phyloP scores from a whole-genome alignment of 2,329 filamentous ascomycete genomes.

The Fusarium tuaranense region DNA sequence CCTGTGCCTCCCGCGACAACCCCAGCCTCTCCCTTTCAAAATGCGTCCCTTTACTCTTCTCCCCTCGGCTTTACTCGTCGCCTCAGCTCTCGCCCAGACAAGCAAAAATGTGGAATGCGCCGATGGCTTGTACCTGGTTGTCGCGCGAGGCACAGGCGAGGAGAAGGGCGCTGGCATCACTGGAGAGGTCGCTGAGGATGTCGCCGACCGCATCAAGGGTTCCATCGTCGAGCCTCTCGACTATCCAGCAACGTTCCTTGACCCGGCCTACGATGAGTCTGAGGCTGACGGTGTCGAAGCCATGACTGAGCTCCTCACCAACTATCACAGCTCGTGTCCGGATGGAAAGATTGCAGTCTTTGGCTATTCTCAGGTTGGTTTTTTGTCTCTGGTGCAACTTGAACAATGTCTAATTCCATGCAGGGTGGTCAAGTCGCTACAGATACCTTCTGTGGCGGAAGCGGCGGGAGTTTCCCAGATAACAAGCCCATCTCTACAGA shows the following conservation, averaged over 20 bases:
- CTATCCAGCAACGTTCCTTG: slow-evolving; percentile 53
- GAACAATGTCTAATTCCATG: neutral
- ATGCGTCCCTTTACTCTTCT: slow-evolving; percentile 37
- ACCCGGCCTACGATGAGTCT: slow-evolving; percentile 50
- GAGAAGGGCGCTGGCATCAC: slow-evolving; percentile 49
- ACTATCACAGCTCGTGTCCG: slow-evolving; percentile 52
- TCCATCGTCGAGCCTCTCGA: slow-evolving; percentile 50
- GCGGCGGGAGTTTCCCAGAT: slow-evolving; percentile 44
- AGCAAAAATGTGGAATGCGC: slow-evolving; percentile 44
- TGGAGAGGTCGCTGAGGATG: slow-evolving; percentile 48
- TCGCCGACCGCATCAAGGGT: slow-evolving; percentile 49
- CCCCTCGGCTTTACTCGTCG: slow-evolving; percentile 42
- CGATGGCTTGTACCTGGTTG: slow-evolving; percentile 54
- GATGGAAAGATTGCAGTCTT: slow-evolving; percentile 55
- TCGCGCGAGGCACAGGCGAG: slow-evolving; percentile 54
- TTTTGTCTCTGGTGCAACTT: neutral
- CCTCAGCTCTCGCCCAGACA: slow-evolving; percentile 37
- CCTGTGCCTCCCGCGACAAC: neutral
- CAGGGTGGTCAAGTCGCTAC: slow-evolving; percentile 54
- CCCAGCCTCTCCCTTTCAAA: neutral
- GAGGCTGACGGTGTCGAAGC: slow-evolving; percentile 49
- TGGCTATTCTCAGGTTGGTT: slow-evolving; percentile 55
- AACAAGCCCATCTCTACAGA: slow-evolving; percentile 41
- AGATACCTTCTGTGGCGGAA: slow-evolving; percentile 54
- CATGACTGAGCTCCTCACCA: slow-evolving; percentile 46